Conservation (phyloP, 2,329 filamentous ascomycete species). For the Botrytis sinoallii region DNA sequence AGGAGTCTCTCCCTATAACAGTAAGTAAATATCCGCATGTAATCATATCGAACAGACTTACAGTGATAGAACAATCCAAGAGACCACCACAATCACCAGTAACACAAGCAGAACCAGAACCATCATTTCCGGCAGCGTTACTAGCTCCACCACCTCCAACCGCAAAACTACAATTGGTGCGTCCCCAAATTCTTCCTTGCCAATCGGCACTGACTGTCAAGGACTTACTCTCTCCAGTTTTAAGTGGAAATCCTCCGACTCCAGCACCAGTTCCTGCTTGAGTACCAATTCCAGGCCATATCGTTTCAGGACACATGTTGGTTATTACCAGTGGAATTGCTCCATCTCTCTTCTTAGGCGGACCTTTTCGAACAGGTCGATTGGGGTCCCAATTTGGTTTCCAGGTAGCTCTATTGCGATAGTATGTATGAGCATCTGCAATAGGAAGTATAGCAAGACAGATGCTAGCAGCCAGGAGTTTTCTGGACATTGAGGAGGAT, state of each 20-base stretch:
- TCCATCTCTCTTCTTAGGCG: slow-evolving; percentile 38
- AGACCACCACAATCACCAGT: slow-evolving; percentile 75
- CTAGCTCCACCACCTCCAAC: slow-evolving; percentile 55
- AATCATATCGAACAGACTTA: slow-evolving; percentile 42
- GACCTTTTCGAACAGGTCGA: slow-evolving; percentile 31
- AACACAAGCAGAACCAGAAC: slow-evolving; percentile 56
- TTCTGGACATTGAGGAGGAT: slow-evolving; percentile 8
- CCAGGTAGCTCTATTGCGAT: slow-evolving; percentile 8
- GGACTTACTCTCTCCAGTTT: slow-evolving; percentile 53
- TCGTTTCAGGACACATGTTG: slow-evolving; percentile 67
- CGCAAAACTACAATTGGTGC: slow-evolving; percentile 79
- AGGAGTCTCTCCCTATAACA: slow-evolving; percentile 63
- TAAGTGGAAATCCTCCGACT: slow-evolving; percentile 65
- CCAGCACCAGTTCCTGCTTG: slow-evolving; percentile 67
- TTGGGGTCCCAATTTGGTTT: slow-evolving; percentile 18
- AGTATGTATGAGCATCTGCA: slow-evolving; percentile 22
- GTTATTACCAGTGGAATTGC: slow-evolving; percentile 61
- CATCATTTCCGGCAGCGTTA: slow-evolving; percentile 42
- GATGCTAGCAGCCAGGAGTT: slow-evolving; percentile 23
- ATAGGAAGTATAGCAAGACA: slow-evolving; percentile 25
- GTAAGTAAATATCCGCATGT: slow-evolving; percentile 23
- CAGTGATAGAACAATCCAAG: slow-evolving; percentile 65
- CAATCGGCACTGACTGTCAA: slow-evolving; percentile 69
- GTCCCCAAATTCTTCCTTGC: slow-evolving; percentile 79
- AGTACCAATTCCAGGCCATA: slow-evolving; percentile 75